Evolutionary conservation across 257 asterid species (phyloP), one percentile per base, ranked within the genome.

Genomic region (Fraxinus excelsior): DNA sequence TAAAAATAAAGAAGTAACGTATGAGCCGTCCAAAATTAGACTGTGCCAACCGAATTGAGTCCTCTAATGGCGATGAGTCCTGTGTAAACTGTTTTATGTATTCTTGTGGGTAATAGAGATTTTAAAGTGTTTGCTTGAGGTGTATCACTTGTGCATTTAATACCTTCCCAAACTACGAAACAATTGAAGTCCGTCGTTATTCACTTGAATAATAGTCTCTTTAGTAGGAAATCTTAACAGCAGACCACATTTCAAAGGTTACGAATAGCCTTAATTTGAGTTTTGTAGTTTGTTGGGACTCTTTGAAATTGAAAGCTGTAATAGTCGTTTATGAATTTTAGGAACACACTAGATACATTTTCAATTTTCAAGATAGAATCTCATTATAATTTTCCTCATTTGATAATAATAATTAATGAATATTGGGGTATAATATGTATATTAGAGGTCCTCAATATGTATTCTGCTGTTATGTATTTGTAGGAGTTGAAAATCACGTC

Each of bases 171-270:
- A 51, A 51, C 10, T 14, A 51, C 25, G 21, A 3, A 16, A 13
- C 58, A 46, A 60, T 46, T 44, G 53, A 46, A 67, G 35, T 3
- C 13, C 66, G 31, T 66, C 69, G 7, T 53, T 35, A 12, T 51
- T 68, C 74, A 34, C 7, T 38, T 76, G 49, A 65, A 67, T 7
- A 9, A 12, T 56, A n/a, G 25, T 16, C 34, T 44, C 26, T 76
- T 21, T 32, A 34, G 60, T 65, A n/a, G 25, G 42, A 76, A 76
- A 67, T 76, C 71, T 56, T 34, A 40, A 38, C 65, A 67, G 49
- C 49, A 37, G 16, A 3, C 11, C 31, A 64, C 32, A 72, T 28
- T 44, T 71, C 74, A 44, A 16, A 72, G 40, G 9, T 40, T 72
- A 53, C 53, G 31, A 72, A 29, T 31, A 60, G 31, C 62, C 21